phyloP scores from a whole-genome alignment of 306 rosid species.

The Macrotyloma uniflorum region DNA sequence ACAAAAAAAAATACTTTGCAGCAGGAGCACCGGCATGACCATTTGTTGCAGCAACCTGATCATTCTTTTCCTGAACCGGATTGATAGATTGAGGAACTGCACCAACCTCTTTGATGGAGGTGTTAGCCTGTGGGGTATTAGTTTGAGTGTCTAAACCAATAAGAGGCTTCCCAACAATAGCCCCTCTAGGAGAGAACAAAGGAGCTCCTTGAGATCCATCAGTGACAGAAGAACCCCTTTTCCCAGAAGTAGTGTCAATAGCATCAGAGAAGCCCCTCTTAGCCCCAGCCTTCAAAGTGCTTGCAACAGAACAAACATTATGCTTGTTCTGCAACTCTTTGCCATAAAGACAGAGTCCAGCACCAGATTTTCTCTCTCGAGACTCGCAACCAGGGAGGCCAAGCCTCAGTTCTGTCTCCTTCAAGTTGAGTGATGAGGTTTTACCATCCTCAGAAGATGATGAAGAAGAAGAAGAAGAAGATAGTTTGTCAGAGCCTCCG shows the following conservation, averaged over 20 bases:
- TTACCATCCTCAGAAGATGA: conserved; percentile 49
- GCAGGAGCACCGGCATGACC: conserved; percentile 68
- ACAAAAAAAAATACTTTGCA: conserved; percentile 64
- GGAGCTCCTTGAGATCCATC: conserved; percentile 65
- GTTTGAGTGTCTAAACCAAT: conserved; percentile 46
- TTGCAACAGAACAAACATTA: conserved; percentile 47
- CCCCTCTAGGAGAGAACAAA: conserved; percentile 61
- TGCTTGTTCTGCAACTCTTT: conserved; percentile 69
- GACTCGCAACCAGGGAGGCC: conserved; percentile 81
- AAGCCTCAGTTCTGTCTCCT: conserved; percentile 92
- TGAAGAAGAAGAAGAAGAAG: conserved; percentile 38
- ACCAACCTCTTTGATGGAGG: conserved; percentile 55
- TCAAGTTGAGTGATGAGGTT: conserved; percentile 60
- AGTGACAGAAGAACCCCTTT: neutral
- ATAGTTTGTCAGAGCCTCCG: conserved; percentile 58
- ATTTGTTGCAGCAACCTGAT: conserved; percentile 50
- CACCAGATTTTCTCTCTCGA: conserved; percentile 64
- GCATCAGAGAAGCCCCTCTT: conserved; percentile 89
- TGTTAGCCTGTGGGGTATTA: neutral
- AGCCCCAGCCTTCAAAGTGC: conserved; percentile 60
- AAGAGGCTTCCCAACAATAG: conserved; percentile 50
- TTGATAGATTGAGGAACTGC: conserved; percentile 54
- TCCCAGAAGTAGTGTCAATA: conserved; percentile 52
- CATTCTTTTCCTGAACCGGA: conserved; percentile 61
- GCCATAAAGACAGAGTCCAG: conserved; percentile 61